phyloP scores from a whole-genome alignment of 2,329 filamentous ascomycete species.

The Penicillium sp. region DNA sequence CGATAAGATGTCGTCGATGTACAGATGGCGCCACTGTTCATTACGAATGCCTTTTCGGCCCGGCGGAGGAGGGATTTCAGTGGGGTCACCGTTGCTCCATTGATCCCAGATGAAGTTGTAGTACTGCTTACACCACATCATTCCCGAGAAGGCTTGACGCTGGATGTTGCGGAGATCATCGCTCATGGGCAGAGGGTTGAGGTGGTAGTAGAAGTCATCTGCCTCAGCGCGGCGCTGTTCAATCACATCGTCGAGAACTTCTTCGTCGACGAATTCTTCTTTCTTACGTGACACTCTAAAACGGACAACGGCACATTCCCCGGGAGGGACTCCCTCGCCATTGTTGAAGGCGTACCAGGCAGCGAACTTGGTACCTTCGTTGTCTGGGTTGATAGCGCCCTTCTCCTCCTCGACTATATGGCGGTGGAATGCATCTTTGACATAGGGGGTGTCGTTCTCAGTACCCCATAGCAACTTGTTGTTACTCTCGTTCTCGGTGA shows the following conservation, averaged over 20 bases:
- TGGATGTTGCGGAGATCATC: slow-evolving; percentile 95
- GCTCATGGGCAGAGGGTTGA: slow-evolving; percentile 89
- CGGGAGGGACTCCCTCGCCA: slow-evolving; percentile 78
- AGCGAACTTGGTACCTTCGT: slow-evolving; percentile 80
- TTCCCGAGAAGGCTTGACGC: slow-evolving; percentile 87
- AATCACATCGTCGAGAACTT: slow-evolving; percentile 85
- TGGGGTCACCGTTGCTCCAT: slow-evolving; percentile 92
- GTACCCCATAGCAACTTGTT: slow-evolving; percentile 71
- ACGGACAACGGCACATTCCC: slow-evolving; percentile 91
- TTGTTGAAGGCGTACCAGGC: slow-evolving; percentile 94
- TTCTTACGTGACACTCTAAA: slow-evolving; percentile 78
- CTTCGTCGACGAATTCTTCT: slow-evolving; percentile 82
- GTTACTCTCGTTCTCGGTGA: slow-evolving; percentile 96
- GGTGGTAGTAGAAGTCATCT: slow-evolving; percentile 91
- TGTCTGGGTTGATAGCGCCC: slow-evolving; percentile 73
- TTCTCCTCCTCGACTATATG: slow-evolving; percentile 81
- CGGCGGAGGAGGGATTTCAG: slow-evolving; percentile 79
- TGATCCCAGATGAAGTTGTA: slow-evolving; percentile 98
- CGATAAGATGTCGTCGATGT: slow-evolving; percentile 90
- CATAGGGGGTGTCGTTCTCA: slow-evolving; percentile 76
- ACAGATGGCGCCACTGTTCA: slow-evolving; percentile 87
- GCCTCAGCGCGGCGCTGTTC: slow-evolving; percentile 84
- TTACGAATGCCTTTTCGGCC: slow-evolving; percentile 80
- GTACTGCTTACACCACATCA: slow-evolving; percentile 98
- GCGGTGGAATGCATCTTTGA: slow-evolving; percentile 93